Evolutionary conservation across 106 monocot genomes (phyloP), one percentile per base, ranked within the genome.

Genomic region (Apostasia shenzhenica): DNA sequence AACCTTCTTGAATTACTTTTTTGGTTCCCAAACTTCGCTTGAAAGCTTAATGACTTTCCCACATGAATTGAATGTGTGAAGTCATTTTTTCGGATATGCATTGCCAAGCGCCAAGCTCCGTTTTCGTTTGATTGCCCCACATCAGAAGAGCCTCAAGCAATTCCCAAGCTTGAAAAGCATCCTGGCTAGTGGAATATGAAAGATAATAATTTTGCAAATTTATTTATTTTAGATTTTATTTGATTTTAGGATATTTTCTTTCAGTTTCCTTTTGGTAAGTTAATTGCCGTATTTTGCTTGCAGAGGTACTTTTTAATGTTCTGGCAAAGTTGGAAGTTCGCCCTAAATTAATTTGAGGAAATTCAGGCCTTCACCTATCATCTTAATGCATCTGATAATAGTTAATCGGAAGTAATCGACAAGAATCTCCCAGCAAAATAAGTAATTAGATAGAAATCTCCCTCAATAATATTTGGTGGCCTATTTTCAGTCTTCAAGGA

Each of bases 291-390:
- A n/a, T 74, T 75, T 59, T 51, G 7, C 37, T 69, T 80, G 63
- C 83, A 93, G 93, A 68, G 94, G 95, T 59, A 59, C 68, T n/a
- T 82, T 86, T 95, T 75, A 78, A 88, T 63, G 71, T 95, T 52
- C 59, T 79, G n/a, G 48, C 70, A 67, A 79, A 64, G 3, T n/a
- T 78, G 78, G 67, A 76, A 61, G 54, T 45, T 43, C n/a, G 75
- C 57, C 44, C 58, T 66, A 79, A 74, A 63, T 13, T 68, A n/a
- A 5, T 88, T 68, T 70, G 47, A 82, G 54, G 91, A 87, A 12
- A 68, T 95, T 73, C 95, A 95, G 63, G 91, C 95, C n/a, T n/a
- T 70, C 91, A 95, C 70, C 73, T 95, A 14, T 95, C 91, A 56
- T 82, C 55, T 45, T 77, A n/a, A 58, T 71, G 91, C 84, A 45